These are phyloP conservation scores for Pythium rhizo-oryzae DNA, from an alignment of 352 stramenopile genomes.

Conservation along the genomic window DNA sequence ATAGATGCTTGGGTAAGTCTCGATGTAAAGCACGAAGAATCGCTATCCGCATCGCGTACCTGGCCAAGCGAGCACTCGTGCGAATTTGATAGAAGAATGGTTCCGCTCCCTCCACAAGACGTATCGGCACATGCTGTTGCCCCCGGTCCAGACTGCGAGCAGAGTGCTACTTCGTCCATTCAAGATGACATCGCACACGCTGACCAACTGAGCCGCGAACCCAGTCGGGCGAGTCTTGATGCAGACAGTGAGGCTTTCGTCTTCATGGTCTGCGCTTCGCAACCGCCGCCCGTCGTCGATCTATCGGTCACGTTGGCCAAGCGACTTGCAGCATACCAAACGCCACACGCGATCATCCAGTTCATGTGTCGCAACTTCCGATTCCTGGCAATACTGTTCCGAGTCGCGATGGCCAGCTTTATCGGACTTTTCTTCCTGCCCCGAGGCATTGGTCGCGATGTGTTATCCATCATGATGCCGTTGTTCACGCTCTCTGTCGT, in stretches of 20 bases:
- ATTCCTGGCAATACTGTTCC: neutral
- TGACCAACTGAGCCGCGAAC: too few relatives aligned
- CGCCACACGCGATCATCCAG: neutral
- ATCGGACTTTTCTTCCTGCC: slow-evolving; percentile 3
- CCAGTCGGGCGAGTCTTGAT: too few relatives aligned
- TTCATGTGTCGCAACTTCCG: slow-evolving; percentile 2
- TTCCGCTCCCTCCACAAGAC: too few relatives aligned
- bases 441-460: neutral
- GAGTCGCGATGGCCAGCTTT: neutral
- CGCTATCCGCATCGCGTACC: too few relatives aligned
- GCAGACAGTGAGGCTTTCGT: neutral
- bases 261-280: neutral
- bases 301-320: neutral
- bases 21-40: too few relatives aligned
- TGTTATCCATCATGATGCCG: neutral
- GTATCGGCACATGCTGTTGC: too few relatives aligned
- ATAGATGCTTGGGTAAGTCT: too few relatives aligned
- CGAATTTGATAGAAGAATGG: too few relatives aligned
- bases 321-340: neutral
- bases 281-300: neutral
- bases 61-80: too few relatives aligned
- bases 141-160: too few relatives aligned
- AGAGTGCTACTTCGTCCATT: too few relatives aligned
- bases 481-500: neutral
- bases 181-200: too few relatives aligned